phyloP scores from a whole-genome alignment of 2,329 filamentous ascomycete genomes.

The Sporothrix dimorphospora region DNA sequence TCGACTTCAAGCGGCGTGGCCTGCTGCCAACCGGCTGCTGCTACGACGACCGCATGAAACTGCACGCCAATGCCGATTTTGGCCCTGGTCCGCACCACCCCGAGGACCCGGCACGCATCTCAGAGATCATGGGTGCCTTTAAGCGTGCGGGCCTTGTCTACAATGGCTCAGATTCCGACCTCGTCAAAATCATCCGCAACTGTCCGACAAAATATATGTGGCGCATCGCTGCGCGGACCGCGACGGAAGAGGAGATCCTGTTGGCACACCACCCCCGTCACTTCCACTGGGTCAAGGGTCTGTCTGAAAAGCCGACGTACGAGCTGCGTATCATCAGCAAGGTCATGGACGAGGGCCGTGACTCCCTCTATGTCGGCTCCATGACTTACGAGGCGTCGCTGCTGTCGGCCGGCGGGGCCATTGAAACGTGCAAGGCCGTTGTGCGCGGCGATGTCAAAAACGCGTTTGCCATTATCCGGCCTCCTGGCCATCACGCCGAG shows the following conservation, averaged over 20 bases:
- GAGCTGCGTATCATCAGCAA: conserved; percentile 70
- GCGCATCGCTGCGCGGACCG: conserved; percentile 78
- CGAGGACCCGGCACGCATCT: conserved; percentile 90
- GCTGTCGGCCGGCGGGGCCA: conserved; percentile 87
- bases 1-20: conserved; percentile 47
- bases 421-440: conserved; percentile 94
- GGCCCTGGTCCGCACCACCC: conserved; percentile 79
- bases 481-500: conserved; percentile 94
- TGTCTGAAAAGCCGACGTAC: conserved; percentile 58
- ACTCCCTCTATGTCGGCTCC: conserved; percentile 81
- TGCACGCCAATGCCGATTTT: conserved; percentile 84
- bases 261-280: conserved; percentile 78
- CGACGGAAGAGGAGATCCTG: conserved; percentile 77
- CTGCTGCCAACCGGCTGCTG: conserved; percentile 74
- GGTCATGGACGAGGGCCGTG: conserved; percentile 64
- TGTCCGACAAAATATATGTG: conserved; percentile 67
- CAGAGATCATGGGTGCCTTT: conserved; percentile 89
- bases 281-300: conserved; percentile 72
- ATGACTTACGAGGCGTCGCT: conserved; percentile 80
- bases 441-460: conserved; percentile 85
- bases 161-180: conserved; percentile 58
- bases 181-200: conserved; percentile 55
- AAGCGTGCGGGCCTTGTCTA: conserved; percentile 79
- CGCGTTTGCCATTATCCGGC: conserved; percentile 91
- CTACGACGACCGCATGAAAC: conserved; percentile 94